These are phyloP conservation scores for Trichocladium uniseriatum DNA, from an alignment of 495 filamentous ascomycete genomes.

Conservation along the genomic window DNA sequence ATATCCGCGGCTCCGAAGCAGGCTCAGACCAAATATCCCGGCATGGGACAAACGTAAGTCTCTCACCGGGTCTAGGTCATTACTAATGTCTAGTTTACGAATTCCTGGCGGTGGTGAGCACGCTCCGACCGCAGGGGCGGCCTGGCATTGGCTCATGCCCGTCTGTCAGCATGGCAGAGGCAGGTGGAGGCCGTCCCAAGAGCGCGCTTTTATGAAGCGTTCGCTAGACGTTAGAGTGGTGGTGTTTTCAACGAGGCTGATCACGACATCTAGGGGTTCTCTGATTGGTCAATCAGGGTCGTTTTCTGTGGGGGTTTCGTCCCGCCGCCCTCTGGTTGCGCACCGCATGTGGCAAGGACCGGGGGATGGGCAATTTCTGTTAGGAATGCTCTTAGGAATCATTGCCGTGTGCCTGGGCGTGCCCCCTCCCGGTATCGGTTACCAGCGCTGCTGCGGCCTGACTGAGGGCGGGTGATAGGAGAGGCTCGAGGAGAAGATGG, in stretches of 20 bases:
- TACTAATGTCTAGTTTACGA: slow-evolving; percentile 18
- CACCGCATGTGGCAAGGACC: slow-evolving; percentile 9
- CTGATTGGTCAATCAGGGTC: slow-evolving; percentile 20
- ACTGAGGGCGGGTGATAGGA: too few species aligned
- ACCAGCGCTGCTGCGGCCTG: not conserved
- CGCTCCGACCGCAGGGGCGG: slow-evolving; percentile 1
- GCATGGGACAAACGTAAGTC: slow-evolving; percentile 3
- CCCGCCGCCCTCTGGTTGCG: slow-evolving; percentile 1
- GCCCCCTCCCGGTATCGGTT: not conserved
- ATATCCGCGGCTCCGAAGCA: slow-evolving; percentile 7
- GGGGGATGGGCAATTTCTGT: not conserved
- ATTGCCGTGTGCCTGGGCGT: not conserved
- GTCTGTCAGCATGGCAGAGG: slow-evolving; percentile 1
- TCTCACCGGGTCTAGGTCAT: slow-evolving; percentile 3
- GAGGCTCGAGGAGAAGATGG: too few species aligned
- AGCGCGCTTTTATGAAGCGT: slow-evolving; percentile 15
- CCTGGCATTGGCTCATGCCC: slow-evolving; percentile 10
- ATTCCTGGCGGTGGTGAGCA: slow-evolving; percentile 6
- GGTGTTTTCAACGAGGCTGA: slow-evolving; percentile 27
- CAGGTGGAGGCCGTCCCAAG: slow-evolving; percentile 13
- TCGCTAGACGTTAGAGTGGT: slow-evolving; percentile 17
- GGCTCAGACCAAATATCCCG: slow-evolving; percentile 3
- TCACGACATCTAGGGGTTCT: slow-evolving; percentile 27
- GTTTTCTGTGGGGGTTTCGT: slow-evolving; percentile 20
- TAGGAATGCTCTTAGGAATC: not conserved